Evolutionary conservation across 208 protist species (phyloP).

Genomic region (Trypanosoma rangeli): DNA sequence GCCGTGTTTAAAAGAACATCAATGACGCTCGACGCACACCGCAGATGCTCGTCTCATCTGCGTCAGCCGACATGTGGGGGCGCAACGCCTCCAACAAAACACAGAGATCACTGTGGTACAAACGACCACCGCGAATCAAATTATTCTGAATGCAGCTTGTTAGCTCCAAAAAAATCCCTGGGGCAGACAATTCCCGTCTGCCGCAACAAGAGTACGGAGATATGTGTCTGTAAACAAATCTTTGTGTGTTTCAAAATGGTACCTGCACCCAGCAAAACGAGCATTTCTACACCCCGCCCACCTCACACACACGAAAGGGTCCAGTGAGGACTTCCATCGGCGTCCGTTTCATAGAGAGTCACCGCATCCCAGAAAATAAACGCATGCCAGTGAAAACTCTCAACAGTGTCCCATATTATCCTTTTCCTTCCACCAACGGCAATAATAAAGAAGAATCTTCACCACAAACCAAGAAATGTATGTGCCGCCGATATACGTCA

Average conservation of each 20-base stretch:
- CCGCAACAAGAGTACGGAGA: slow-evolving; percentile 3
- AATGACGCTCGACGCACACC: not conserved
- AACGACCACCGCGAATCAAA: slow-evolving; percentile 17
- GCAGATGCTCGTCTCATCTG: not conserved
- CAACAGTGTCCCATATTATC: not conserved
- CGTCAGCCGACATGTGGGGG: not conserved
- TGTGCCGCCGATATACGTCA: not conserved
- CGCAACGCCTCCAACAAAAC: slow-evolving; percentile 14
- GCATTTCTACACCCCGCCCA: not conserved
- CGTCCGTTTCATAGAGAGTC: not conserved
- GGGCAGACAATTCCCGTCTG: not conserved
- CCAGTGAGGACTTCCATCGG: not conserved
- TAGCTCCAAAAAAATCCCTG: slow-evolving; percentile 2
- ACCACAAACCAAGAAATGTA: not conserved
- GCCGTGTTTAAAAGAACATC: slow-evolving; percentile 16
- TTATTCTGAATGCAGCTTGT: slow-evolving; percentile 1
- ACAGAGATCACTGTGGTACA: slow-evolving; percentile 18
- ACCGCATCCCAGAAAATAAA: slow-evolving; percentile 3
- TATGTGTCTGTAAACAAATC: slow-evolving; percentile 11
- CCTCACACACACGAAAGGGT: not conserved
- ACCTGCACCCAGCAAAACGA: slow-evolving; percentile 10
- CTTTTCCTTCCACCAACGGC: not conserved
- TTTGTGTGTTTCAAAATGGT: not conserved
- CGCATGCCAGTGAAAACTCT: not conserved
- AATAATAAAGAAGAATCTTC: slow-evolving; percentile 7